Conservation (phyloP, 768 basidiomycete genomes). For the Sutorius australiensis region DNA sequence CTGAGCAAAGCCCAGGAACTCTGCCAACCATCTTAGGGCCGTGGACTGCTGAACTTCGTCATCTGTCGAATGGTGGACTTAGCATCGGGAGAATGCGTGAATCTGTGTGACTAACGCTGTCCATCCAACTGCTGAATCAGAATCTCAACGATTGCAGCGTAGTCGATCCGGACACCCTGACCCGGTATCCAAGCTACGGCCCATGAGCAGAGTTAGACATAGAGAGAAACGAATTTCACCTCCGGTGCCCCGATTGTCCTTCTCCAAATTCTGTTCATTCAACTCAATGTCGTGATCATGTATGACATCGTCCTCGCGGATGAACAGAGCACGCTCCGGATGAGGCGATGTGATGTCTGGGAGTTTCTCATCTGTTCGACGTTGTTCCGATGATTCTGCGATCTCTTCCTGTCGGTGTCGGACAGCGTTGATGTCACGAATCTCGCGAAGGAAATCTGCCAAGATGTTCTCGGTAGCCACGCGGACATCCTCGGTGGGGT, state of each 20-base stretch:
- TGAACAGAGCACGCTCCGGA: constrained; percentile 55
- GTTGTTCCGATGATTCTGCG: constrained; percentile 37
- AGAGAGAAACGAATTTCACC: constrained; percentile 37
- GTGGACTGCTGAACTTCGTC: constrained; percentile 94
- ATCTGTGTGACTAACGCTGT: constrained; percentile 57
- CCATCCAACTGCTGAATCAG: constrained; percentile 80
- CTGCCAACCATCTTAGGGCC: constrained; percentile 89
- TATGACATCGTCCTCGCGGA: constrained; percentile 43
- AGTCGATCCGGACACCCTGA: constrained; percentile 89
- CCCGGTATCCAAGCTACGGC: constrained; percentile 82
- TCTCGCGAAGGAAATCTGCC: constrained; percentile 87
- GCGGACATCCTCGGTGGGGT: constrained; percentile 90
- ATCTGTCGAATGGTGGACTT: constrained; percentile 38
- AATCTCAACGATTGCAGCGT: constrained; percentile 90
- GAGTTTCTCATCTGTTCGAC: constrained; percentile 48
- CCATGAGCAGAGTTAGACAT: constrained; percentile 3
- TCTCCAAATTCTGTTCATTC: constrained; percentile 40
- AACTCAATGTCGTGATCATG: constrained; percentile 40
- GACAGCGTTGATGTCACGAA: constrained; percentile 77
- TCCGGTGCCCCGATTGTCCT: constrained; percentile 60
- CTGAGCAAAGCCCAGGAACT: constrained; percentile 81
- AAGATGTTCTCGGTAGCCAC: constrained; percentile 87
- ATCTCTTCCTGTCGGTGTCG: constrained; percentile 62
- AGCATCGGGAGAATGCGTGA: constrained; percentile 1
- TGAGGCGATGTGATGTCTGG: constrained; percentile 57